Base-by-base conservation (phyloP, 768 basidiomycete species). In the Tricholoma hemisulphureum region DNA sequence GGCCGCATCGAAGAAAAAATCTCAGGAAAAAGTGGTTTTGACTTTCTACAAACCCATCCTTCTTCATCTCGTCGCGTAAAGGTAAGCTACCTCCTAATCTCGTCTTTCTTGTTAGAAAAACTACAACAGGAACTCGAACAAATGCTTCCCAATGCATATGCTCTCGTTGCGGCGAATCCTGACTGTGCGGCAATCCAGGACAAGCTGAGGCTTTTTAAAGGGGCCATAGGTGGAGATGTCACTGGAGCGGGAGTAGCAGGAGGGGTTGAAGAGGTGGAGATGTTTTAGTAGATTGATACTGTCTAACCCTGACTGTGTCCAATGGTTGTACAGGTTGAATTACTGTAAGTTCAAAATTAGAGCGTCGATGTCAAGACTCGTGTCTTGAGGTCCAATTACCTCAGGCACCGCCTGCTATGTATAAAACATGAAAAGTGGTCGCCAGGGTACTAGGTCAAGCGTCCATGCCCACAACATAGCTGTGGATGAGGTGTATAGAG, bases 11-110 rank as follows among this genome's bases (percentile, higher is more conserved):
- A 93, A 69, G 70, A 77, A 16, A 66, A 72, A n/a, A 59, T 65
- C 6, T 60, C 16, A 54, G 67, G 51, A 64, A 71, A 21, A 48
- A 67, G 18, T 35, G 67, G 39, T 46, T 57, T 66, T 24, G 84
- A 86, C 53, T 91, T 98, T 73, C 68, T 95, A 31, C 77, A 76
- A 24, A 97, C 95, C 0, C 95, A 98, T 71, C 95, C 95, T 0
- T 78, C 85, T 5, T 85, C 87, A 21, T 75, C 80, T 37, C 85
- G 79, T 65, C 84, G 95, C 20, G 84, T 92, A 57, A 78, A 87
- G 77, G 92, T 90, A 61, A 58, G 82, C 61, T 13, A 59, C 7
- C 4, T 14, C 13, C 43, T 24, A 2, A 37, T 14, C 14, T 29
- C 13, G 13, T 20, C 43, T 18, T 43, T 24, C 31, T 56, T 24